These are phyloP conservation scores for Phylloporus sp. DNA, from an alignment of 768 basidiomycete species.

Conservation along the genomic window DNA sequence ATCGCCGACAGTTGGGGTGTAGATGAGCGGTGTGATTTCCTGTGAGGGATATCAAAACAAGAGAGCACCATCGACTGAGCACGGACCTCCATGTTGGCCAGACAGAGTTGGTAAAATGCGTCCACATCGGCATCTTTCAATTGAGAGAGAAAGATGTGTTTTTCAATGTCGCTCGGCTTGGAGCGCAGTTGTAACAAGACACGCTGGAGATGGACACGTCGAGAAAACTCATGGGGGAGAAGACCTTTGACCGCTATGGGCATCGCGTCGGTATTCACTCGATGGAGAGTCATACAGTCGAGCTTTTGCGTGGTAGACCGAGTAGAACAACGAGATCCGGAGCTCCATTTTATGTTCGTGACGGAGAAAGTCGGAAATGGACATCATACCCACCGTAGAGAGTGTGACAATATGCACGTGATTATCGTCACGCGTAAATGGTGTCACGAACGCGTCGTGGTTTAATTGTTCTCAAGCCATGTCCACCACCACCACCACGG, in stretches of 20 bases:
- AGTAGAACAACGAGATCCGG: too few relatives aligned
- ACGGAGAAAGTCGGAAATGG: constrained; percentile 11
- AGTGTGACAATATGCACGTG: constrained; percentile 12
- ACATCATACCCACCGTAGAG: too few relatives aligned
- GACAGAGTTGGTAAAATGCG: constrained; percentile 75
- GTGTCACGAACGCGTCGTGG: constrained; percentile 14
- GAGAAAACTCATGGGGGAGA: constrained; percentile 54
- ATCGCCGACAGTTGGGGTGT: constrained; percentile 90
- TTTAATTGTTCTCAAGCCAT: too few relatives aligned
- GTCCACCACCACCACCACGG: too few relatives aligned
- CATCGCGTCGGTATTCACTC: background rate
- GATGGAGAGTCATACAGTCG: constrained; percentile 36
- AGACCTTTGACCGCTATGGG: constrained; percentile 48
- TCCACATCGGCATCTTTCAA: constrained; percentile 67
- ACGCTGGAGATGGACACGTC: constrained; percentile 49
- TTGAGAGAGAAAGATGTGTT: constrained; percentile 78
- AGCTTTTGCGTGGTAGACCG: constrained; percentile 62
- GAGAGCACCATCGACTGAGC: background rate
- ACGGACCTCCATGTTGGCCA: constrained; percentile 51
- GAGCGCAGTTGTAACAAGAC: constrained; percentile 68
- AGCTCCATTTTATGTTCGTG: too few relatives aligned
- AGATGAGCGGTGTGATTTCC: constrained; percentile 74
- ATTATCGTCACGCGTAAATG: constrained; percentile 13
- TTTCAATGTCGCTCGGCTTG: constrained; percentile 70
- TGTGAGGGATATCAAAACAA: constrained; percentile 12